A percentile compares a stretch with the other conserved stretches of the same genome.
Evolutionary conservation across 2,329 filamentous ascomycete species (phyloP).

Genomic region (Venturia pyrina): DNA sequence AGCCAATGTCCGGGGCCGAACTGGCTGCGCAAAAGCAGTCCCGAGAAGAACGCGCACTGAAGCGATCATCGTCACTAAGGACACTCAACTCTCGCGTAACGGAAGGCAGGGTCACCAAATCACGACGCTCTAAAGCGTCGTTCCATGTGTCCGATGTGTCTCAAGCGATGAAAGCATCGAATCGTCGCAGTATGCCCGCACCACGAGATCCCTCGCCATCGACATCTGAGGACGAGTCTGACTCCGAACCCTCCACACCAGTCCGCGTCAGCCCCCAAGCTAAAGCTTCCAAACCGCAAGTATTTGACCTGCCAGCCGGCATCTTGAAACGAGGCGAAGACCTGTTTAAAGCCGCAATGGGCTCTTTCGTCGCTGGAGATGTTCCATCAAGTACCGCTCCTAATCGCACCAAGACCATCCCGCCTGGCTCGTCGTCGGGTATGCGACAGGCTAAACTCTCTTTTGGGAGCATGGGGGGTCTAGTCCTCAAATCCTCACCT

Average conservation of each 20-base stretch:
- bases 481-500: not conserved
- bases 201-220: not conserved
- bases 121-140: not conserved
- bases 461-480: not conserved
- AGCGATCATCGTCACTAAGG: not conserved
- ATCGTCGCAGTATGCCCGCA: not conserved
- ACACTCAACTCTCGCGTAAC: not conserved
- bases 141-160: not conserved
- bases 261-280: not conserved
- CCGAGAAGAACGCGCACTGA: not conserved
- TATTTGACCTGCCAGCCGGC: not conserved
- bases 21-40: slow-evolving; percentile 6
- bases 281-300: not conserved
- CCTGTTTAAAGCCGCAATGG: not conserved
- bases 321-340: not conserved
- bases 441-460: slow-evolving; percentile 1
- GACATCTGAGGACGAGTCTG: not conserved
- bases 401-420: not conserved
- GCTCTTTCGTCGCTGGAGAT: not conserved
- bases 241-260: not conserved
- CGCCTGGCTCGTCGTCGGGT: not conserved
- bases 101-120: not conserved
- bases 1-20: not conserved
- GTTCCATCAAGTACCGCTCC: not conserved
- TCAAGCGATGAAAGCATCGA: not conserved